phyloP scores from a whole-genome alignment of 2,329 filamentous ascomycete genomes.

The Hymenoscyphus scutula region DNA sequence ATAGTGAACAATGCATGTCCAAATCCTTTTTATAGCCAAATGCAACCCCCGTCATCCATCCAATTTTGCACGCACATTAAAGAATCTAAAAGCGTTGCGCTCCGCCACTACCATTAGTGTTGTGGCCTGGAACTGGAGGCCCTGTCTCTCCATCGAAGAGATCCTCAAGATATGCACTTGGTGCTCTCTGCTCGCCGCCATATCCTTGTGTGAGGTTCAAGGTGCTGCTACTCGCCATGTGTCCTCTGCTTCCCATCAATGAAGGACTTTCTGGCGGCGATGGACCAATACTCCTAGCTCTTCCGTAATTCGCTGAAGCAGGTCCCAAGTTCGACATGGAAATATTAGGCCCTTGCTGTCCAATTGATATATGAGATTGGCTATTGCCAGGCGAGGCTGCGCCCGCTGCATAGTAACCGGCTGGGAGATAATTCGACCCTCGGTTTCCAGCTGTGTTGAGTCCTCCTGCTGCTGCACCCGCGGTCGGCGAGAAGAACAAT shows the following conservation, averaged over 20 bases:
- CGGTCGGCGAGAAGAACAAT: slow-evolving; percentile 95
- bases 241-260: slow-evolving; percentile 36
- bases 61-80: not conserved
- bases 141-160: slow-evolving; percentile 62
- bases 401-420: slow-evolving; percentile 84
- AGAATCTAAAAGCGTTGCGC: slow-evolving; percentile 3
- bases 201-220: slow-evolving; percentile 62
- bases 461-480: slow-evolving; percentile 51
- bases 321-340: slow-evolving; percentile 55
- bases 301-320: slow-evolving; percentile 49
- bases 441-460: slow-evolving; percentile 57
- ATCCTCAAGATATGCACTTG: slow-evolving; percentile 88
- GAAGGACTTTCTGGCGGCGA: slow-evolving; percentile 63
- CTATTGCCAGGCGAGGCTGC: slow-evolving; percentile 38
- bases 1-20: slow-evolving; percentile 10
- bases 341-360: slow-evolving; percentile 45
- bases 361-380: slow-evolving; percentile 34
- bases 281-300: slow-evolving; percentile 44
- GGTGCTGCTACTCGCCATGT: slow-evolving; percentile 57
- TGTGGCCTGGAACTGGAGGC: slow-evolving; percentile 24
- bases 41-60: not conserved
- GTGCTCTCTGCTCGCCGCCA: slow-evolving; percentile 58
- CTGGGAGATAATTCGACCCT: slow-evolving; percentile 78
- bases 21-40: not conserved
- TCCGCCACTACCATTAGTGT: slow-evolving; percentile 2